Evolutionary conservation across 148 eudicot species (phyloP), one percentile per base, ranked within the genome.

Genomic region (Euryodendron excelsum): DNA sequence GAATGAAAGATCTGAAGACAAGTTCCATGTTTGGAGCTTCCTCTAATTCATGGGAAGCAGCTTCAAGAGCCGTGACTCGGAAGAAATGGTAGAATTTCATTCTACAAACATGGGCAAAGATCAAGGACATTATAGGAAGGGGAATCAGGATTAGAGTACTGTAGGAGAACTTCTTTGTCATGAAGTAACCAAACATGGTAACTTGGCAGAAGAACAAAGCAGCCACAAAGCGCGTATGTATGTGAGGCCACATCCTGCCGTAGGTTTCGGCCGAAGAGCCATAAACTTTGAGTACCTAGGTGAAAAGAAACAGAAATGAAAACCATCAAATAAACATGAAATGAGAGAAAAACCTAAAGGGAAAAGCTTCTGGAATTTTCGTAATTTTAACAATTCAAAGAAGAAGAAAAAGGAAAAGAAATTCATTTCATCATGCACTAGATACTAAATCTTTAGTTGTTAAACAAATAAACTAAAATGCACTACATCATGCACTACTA

Each of bases 231-330:
- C 96, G 87, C 21, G 65, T 67, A 80, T 88, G 88, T 53, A 93
- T 85, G 81, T 95, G 99, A 25, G 99, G 99, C 99, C 99, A 95
- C 93, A 90, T 89, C 72, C 85, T 88, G 14, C 99, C 99, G 15
- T 95, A 83, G 90, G 92, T 95, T 85, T 95, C 99, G 41, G 76
- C 93, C 2, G 89, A 61, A 39, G 99, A 96, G 55, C 90, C 94
- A 27, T 81, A 89, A 0, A 95, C 99, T 69, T 91, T 95, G 21
- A 95, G 86, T 47, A 84, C 96, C 98, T 93, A 10, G 36, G 33
- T 36, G 72, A 20, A 58, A 0, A 59, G 52, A 47, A 75, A 73
- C 4, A 68, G 21, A 53, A 18, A 10, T 1, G 7, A 12, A 41
- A 60, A 33, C 20, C n/a, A n/a, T n/a, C n/a, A 34, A 58, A 9